Percentiles rank a stretch among this genome's conserved stretches.
Evolutionary conservation across 768 basidiomycete species (phyloP).

Genomic region (Tricholomella constricta): DNA sequence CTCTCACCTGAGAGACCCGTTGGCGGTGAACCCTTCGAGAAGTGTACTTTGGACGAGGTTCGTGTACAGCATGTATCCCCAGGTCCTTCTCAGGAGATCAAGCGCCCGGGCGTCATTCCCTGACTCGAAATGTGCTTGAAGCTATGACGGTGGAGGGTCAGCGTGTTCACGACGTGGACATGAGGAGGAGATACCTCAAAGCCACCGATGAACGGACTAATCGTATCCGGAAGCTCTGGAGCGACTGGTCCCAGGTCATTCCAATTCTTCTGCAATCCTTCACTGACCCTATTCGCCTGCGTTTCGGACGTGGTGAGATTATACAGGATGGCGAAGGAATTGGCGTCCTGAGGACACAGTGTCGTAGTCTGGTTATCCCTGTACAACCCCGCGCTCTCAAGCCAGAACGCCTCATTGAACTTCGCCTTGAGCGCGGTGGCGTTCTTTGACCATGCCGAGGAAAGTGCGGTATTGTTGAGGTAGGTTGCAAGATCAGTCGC

Average conservation of each 20-base stretch:
- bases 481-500: conserved; percentile 44
- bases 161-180: not conserved
- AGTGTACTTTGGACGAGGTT: conserved; percentile 57
- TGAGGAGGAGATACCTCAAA: conserved; percentile 45
- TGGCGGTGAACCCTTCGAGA: conserved; percentile 58
- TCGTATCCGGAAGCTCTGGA: conserved; percentile 59
- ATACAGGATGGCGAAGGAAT: conserved; percentile 56
- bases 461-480: conserved; percentile 35
- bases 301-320: conserved; percentile 45
- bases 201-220: conserved; percentile 60
- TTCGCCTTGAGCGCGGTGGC: conserved; percentile 48
- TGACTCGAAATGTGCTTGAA: conserved; percentile 59
- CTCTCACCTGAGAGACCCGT: conserved; percentile 53
- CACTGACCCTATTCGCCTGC: conserved; percentile 45
- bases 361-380: conserved; percentile 55
- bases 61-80: conserved; percentile 64
- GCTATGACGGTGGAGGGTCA: conserved; percentile 26
- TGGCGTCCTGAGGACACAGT: conserved; percentile 58
- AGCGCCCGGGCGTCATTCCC: conserved; percentile 54
- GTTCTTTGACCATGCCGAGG: conserved; percentile 41
- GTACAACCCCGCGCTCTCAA: conserved; percentile 48
- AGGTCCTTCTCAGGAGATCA: conserved; percentile 53
- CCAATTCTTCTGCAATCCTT: conserved; percentile 53
- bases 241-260: conserved; percentile 51
- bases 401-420: conserved; percentile 58